A percentile compares a stretch with the other conserved stretches of the same genome.
phyloP scores from a whole-genome alignment of 1,284 basidiomycete genomes.

The Rhodotorula sp. region DNA sequence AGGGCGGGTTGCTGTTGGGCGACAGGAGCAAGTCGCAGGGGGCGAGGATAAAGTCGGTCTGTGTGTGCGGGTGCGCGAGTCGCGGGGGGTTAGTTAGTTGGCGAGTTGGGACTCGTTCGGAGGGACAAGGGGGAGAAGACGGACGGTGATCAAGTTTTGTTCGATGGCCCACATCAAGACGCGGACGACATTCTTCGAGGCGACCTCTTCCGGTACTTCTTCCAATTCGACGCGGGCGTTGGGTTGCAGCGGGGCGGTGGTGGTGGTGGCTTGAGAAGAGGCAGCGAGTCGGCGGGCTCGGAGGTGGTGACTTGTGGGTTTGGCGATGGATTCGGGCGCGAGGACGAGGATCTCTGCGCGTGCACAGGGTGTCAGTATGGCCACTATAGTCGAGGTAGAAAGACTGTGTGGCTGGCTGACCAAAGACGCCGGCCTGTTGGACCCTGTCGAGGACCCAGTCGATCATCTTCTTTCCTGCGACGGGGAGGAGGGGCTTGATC shows the following conservation, averaged over 20 bases:
- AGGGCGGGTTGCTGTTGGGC: slow-evolving; percentile 50
- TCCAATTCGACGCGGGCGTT: slow-evolving; percentile 41
- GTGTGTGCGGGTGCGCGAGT: background rate
- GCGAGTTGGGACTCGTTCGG: too few relatives aligned
- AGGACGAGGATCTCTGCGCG: slow-evolving; percentile 75
- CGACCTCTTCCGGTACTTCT: slow-evolving; percentile 39
- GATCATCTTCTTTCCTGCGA: slow-evolving; percentile 83
- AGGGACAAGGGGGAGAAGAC: background rate
- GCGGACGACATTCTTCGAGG: slow-evolving; percentile 26
- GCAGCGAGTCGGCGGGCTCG: slow-evolving; percentile 27
- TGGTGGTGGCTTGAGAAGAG: slow-evolving; percentile 11
- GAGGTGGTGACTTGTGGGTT: slow-evolving; percentile 40
- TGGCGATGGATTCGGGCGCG: slow-evolving; percentile 55
- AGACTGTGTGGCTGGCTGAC: slow-evolving; percentile 53
- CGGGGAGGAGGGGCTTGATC: slow-evolving; percentile 77
- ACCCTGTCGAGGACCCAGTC: slow-evolving; percentile 82
- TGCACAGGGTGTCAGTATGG: background rate
- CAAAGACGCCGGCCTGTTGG: slow-evolving; percentile 78
- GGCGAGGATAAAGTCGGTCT: slow-evolving; percentile 81
- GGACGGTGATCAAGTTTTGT: slow-evolving; percentile 40
- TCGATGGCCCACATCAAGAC: slow-evolving; percentile 40
- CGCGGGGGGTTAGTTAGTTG: background rate
- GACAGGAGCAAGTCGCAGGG: slow-evolving; percentile 88
- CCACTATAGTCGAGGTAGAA: too few relatives aligned
- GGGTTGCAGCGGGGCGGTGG: slow-evolving; percentile 2